Evolutionary conservation across 768 basidiomycete genomes (phyloP).

Genomic region (Lactarius evosmus): DNA sequence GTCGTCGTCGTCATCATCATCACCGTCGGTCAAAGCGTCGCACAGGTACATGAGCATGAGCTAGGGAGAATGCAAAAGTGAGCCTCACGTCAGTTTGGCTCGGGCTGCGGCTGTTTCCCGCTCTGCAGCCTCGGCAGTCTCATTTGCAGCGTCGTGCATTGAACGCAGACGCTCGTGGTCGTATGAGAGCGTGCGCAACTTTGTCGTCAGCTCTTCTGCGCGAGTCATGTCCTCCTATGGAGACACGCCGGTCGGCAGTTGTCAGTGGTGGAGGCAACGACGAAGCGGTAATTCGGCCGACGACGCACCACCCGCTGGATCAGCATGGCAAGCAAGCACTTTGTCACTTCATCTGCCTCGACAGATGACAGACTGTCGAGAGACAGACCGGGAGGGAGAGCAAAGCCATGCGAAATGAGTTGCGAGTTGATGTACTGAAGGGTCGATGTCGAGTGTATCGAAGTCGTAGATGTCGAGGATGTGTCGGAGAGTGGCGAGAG

Average conservation of each 20-base stretch:
- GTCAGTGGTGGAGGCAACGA: not conserved
- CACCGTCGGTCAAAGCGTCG: not conserved
- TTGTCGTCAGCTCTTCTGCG: slow-evolving; percentile 73
- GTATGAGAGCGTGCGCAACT: slow-evolving; percentile 72
- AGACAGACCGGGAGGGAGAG: slow-evolving; percentile 57
- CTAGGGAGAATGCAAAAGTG: not conserved
- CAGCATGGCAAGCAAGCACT: slow-evolving; percentile 74
- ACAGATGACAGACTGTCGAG: slow-evolving; percentile 60
- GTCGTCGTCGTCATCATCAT: not conserved
- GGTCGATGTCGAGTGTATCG: slow-evolving; percentile 52
- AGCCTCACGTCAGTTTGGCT: slow-evolving; percentile 63
- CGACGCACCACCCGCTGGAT: slow-evolving; percentile 70
- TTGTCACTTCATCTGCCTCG: slow-evolving; percentile 57
- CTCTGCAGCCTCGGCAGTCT: slow-evolving; percentile 68
- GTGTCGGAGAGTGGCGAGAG: slow-evolving; percentile 36
- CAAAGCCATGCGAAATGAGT: slow-evolving; percentile 78
- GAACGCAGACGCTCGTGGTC: slow-evolving; percentile 73
- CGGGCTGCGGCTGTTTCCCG: slow-evolving; percentile 74
- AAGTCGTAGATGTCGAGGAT: slow-evolving; percentile 47
- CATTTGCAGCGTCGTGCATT: slow-evolving; percentile 58
- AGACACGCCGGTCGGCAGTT: not conserved
- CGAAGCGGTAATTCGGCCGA: not conserved
- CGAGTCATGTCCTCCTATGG: slow-evolving; percentile 67
- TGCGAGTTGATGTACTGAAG: slow-evolving; percentile 81
- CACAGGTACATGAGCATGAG: not conserved